phyloP scores from a whole-genome alignment of 208 protist genomes.

The Leishmania gerbilli region DNA sequence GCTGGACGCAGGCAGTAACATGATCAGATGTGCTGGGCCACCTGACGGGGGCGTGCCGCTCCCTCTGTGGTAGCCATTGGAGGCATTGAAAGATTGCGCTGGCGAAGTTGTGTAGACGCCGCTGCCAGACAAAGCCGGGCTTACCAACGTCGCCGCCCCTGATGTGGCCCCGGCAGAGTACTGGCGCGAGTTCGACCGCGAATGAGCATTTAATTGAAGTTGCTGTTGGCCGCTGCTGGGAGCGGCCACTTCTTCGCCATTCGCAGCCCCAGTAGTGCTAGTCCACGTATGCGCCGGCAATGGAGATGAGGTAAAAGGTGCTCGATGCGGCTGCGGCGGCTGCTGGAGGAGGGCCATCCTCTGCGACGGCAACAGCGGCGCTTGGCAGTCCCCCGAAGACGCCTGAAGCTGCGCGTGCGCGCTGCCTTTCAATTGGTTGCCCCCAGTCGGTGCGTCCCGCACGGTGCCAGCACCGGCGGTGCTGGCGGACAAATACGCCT shows the following conservation, averaged over 20 bases:
- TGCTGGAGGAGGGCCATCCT: neutral
- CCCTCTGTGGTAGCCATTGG: neutral
- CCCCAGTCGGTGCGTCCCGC: neutral
- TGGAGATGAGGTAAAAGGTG: neutral
- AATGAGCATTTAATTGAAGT: neutral
- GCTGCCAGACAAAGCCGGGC: neutral
- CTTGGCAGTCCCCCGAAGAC: neutral
- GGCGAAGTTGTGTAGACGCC: constrained; percentile 6
- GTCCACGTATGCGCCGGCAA: neutral
- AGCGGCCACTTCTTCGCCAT: neutral
- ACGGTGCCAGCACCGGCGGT: neutral
- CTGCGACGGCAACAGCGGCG: neutral
- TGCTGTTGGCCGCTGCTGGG: neutral
- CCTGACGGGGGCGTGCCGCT: constrained; percentile 2
- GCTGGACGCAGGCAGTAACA: neutral
- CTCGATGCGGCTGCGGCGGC: neutral
- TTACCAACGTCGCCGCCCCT: neutral
- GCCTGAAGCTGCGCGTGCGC: neutral
- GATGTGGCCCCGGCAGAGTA: neutral
- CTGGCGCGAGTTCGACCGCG: neutral
- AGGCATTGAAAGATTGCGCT: neutral
- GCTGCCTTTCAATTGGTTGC: neutral
- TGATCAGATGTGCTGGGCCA: neutral
- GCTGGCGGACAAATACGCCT: neutral
- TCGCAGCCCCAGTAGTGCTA: neutral